Base-by-base conservation (phyloP, 306 rosid species). In the Trifolium pratense region DNA sequence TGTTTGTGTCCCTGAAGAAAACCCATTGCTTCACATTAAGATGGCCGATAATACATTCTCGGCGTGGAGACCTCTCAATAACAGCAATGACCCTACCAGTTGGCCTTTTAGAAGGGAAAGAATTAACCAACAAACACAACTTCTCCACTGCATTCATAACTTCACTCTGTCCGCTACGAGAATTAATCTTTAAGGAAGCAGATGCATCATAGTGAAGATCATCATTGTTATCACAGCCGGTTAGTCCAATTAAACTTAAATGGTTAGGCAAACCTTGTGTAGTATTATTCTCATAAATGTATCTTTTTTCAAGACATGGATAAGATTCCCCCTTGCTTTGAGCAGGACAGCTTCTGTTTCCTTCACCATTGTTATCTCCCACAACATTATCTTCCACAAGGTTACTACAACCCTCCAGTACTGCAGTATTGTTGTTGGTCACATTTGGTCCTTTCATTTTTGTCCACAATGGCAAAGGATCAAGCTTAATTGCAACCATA, bases 71-170 rank as follows among this genome's bases (percentile, higher is more conserved):
- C 78, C 75, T 83, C 77, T 91, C 89, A 77, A 88, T 45, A 74
- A 94, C 52, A 73, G 97, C 85, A 62, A 94, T 85, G 52, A 91
- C 94, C 82, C 79, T 76, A 42, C 96, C 99, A 29, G 93, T 89
- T 13, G 97, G 99, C 75, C 95, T 87, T 87, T 86, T 91, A 55
- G 79, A 87, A 75, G 98, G 95, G 69, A 72, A 82, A 55, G 89
- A 87, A 74, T 75, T 83, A 76, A 89, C 82, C 86, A 70, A 39
- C 58, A 73, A 79, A 83, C 96, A 86, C 34, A 91, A 18, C 72
- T 81, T 77, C 66, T 77, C 87, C 26, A 86, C 56, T 16, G 88
- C 87, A 78, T 70, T 83, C 66, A 59, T 78, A 63, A 75, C 84
- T 68, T 73, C 79, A 75, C 46, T 73, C 25, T 80, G 87, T 59